Percentiles rank a stretch among this genome's conserved stretches.
Evolutionary conservation across 192 early-diverging fungal genomes (phyloP).

Genomic region (Coemansia reversa): DNA sequence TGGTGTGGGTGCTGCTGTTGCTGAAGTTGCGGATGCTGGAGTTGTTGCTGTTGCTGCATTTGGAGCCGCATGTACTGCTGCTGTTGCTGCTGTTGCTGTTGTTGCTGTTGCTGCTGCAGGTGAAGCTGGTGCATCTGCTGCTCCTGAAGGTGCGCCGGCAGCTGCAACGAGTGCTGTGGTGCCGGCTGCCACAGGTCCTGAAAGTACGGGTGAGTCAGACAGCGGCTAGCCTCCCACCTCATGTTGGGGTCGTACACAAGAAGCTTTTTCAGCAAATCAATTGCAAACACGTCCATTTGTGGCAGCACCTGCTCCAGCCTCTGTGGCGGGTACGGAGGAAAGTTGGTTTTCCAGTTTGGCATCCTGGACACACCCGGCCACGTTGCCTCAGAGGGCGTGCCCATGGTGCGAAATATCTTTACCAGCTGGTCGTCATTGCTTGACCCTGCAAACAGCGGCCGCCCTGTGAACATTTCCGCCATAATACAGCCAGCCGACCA

Average conservation of each 20-base stretch:
- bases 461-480: conserved; percentile 85
- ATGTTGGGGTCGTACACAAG: conserved; percentile 67
- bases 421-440: conserved; percentile 79
- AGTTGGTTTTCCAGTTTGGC: conserved; percentile 70
- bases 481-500: conserved; percentile 99
- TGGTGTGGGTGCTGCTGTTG: conserved; percentile 23
- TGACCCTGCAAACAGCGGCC: conserved; percentile 79
- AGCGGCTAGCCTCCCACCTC: conserved; percentile 43
- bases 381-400: conserved; percentile 72
- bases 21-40: conserved; percentile 34
- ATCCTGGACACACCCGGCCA: conserved; percentile 73
- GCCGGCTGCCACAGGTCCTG: conserved; percentile 47
- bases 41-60: conserved; percentile 23
- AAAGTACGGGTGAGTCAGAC: conserved; percentile 46
- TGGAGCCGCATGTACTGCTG: conserved; percentile 15
- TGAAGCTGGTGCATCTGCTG: conserved; percentile 42
- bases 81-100: conserved; percentile 26
- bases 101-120: conserved; percentile 39
- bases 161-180: conserved; percentile 32
- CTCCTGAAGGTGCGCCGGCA: conserved; percentile 27
- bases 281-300: conserved; percentile 71
- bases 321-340: conserved; percentile 63
- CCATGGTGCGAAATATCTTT: conserved; percentile 78
- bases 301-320: conserved; percentile 66
- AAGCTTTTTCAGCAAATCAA: conserved; percentile 73